These are phyloP conservation scores for Rosa multiflora DNA, from an alignment of 306 rosid genomes.

Conservation along the genomic window DNA sequence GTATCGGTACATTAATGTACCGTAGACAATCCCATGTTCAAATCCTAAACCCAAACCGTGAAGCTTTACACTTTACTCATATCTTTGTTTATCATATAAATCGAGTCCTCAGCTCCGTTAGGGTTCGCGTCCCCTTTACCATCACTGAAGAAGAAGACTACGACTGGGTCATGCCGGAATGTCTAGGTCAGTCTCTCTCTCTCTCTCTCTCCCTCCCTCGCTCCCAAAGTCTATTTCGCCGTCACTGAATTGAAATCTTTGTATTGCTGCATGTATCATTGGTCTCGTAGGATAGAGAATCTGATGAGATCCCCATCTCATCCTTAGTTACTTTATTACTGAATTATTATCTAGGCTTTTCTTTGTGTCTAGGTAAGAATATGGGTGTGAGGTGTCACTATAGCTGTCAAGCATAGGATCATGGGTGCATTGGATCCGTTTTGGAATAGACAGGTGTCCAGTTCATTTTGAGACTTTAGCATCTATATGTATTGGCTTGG, in stretches of 20 bases:
- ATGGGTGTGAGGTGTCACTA: too few species aligned
- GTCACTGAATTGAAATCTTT: neutral
- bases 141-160: neutral
- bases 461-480: too few species aligned
- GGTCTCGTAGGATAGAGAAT: neutral
- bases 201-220: neutral
- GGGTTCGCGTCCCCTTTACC: neutral
- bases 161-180: neutral
- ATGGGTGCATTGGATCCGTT: too few species aligned
- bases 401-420: too few species aligned
- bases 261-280: neutral
- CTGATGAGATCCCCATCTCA: too few species aligned
- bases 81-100: neutral
- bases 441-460: too few species aligned
- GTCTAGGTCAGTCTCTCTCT: neutral
- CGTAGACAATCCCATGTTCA: too few species aligned
- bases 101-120: neutral
- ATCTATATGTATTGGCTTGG: too few species aligned
- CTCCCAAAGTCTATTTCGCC: neutral
- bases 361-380: too few species aligned
- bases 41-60: neutral
- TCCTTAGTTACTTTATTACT: too few species aligned
- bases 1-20: too few species aligned
- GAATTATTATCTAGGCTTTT: too few species aligned
- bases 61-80: neutral